phyloP scores from a whole-genome alignment of 2,329 filamentous ascomycete species.

The Fonsecaea monophora region DNA sequence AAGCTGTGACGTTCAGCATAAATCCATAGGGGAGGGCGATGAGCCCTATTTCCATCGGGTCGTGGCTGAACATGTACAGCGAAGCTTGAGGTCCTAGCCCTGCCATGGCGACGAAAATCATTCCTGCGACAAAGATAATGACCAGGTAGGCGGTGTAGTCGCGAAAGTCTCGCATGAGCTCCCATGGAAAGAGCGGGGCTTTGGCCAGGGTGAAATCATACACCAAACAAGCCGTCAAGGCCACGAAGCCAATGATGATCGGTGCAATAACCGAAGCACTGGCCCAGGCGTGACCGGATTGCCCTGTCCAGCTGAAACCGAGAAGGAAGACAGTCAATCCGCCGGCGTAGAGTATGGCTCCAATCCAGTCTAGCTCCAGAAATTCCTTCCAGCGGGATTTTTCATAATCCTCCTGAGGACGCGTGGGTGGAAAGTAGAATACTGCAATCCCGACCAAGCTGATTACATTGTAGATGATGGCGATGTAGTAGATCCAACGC shows the following conservation, averaged over 20 bases:
- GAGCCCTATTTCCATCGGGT: conserved; percentile 10
- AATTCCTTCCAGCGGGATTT: conserved; percentile 46
- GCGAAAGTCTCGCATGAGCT: not conserved
- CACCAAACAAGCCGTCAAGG: conserved; percentile 46
- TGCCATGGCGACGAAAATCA: conserved; percentile 11
- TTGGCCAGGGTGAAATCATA: conserved; percentile 46
- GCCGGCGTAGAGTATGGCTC: conserved; percentile 52
- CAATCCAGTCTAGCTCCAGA: conserved; percentile 55
- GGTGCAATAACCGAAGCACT: conserved; percentile 46
- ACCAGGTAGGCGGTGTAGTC: conserved; percentile 10
- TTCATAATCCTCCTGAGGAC: conserved; percentile 48
- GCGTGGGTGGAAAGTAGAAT: conserved; percentile 58
- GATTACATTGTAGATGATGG: conserved; percentile 11
- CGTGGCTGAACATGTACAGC: not conserved
- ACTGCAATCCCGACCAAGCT: conserved; percentile 47
- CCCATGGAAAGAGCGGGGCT: conserved; percentile 6
- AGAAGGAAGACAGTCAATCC: conserved; percentile 53
- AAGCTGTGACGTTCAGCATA: too few relatives aligned
- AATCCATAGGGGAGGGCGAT: conserved; percentile 6
- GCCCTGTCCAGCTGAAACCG: conserved; percentile 53
- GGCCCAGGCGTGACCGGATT: conserved; percentile 49
- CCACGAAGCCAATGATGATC: conserved; percentile 48
- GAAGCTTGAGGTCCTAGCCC: conserved; percentile 7
- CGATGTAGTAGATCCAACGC: conserved; percentile 56
- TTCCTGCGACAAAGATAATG: not conserved